A percentile compares a stretch with the other conserved stretches of the same genome.
These are phyloP conservation scores for Leccinum subrobustum DNA, from an alignment of 1,284 basidiomycete genomes.

Conservation along the genomic window DNA sequence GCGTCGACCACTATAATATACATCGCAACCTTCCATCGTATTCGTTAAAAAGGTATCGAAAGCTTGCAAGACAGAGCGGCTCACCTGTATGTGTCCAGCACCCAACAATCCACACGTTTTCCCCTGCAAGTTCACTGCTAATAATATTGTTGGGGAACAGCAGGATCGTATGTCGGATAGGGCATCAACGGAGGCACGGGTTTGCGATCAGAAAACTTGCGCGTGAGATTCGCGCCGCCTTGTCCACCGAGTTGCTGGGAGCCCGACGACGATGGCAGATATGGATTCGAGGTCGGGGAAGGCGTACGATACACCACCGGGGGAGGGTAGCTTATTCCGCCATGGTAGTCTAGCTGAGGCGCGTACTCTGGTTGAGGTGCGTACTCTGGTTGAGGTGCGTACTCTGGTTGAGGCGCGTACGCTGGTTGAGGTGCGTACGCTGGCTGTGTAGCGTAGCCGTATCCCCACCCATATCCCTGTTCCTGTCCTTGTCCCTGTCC, in stretches of 20 bases:
- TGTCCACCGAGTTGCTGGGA: constrained; percentile 13
- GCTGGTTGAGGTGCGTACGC: constrained; percentile 20
- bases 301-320: constrained; percentile 6
- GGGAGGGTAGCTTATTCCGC: constrained; percentile 12
- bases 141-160: constrained; percentile 20
- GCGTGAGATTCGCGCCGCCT: constrained; percentile 32
- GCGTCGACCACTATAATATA: constrained; percentile 5
- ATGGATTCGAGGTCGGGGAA: constrained; percentile 5
- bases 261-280: constrained; percentile 16
- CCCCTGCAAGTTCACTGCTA: constrained; percentile 1
- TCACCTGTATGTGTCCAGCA: constrained; percentile 12
- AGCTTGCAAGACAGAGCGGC: not conserved
- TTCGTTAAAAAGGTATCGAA: not conserved
- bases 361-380: constrained; percentile 19
- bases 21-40: constrained; percentile 3
- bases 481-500: too few species aligned
- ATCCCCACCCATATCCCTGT: constrained; percentile 15
- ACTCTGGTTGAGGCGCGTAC: constrained; percentile 3
- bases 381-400: constrained; percentile 23
- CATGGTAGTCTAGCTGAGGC: constrained; percentile 19
- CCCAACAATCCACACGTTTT: not conserved
- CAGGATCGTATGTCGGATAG: constrained; percentile 24
- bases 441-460: constrained; percentile 18
- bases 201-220: constrained; percentile 35
- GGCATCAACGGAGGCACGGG: constrained; percentile 33